These are phyloP conservation scores for Eremothecium coryli DNA, from an alignment of 1,139 yeast species.

Conservation along the genomic window DNA sequence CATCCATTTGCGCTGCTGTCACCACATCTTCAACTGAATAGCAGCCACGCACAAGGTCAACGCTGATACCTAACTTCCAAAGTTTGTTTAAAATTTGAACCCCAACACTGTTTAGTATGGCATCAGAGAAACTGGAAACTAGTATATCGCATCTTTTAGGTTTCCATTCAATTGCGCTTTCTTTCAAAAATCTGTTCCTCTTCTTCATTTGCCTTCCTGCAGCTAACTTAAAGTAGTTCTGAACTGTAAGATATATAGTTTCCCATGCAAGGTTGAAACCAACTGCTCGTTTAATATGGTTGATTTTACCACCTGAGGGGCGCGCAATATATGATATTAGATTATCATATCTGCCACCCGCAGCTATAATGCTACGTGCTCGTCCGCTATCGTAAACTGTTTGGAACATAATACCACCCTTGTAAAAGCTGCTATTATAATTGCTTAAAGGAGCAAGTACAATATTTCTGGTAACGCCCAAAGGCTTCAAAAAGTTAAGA, in stretches of 20 bases:
- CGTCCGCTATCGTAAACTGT: conserved; percentile 53
- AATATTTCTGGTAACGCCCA: conserved; percentile 48
- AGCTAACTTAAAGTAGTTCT: conserved; percentile 35
- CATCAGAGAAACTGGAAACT: conserved; percentile 52
- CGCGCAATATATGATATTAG: conserved; percentile 57
- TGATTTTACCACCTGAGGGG: conserved; percentile 34
- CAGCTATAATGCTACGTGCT: conserved; percentile 48
- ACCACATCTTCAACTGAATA: conserved; percentile 60
- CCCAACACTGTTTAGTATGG: conserved; percentile 48
- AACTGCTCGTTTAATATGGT: conserved; percentile 53
- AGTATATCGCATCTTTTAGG: conserved; percentile 69
- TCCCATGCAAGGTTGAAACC: conserved; percentile 77
- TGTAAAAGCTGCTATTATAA: conserved; percentile 69
- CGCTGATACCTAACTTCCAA: conserved; percentile 64
- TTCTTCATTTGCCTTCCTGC: conserved; percentile 30
- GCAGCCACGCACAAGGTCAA: conserved; percentile 52
- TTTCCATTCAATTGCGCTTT: conserved; percentile 35
- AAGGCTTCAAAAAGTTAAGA: conserved; percentile 41
- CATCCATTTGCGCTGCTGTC: conserved; percentile 55
- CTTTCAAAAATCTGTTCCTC: conserved; percentile 32
- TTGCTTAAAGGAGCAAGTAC: conserved; percentile 67
- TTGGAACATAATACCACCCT: conserved; percentile 80
- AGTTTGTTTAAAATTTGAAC: conserved; percentile 50
- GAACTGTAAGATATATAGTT: conserved; percentile 42
- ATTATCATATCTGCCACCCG: conserved; percentile 87